Percentiles rank a stretch among this genome's conserved stretches.
phyloP scores from a whole-genome alignment of 495 filamentous ascomycete species.

The Neurospora sp. region DNA sequence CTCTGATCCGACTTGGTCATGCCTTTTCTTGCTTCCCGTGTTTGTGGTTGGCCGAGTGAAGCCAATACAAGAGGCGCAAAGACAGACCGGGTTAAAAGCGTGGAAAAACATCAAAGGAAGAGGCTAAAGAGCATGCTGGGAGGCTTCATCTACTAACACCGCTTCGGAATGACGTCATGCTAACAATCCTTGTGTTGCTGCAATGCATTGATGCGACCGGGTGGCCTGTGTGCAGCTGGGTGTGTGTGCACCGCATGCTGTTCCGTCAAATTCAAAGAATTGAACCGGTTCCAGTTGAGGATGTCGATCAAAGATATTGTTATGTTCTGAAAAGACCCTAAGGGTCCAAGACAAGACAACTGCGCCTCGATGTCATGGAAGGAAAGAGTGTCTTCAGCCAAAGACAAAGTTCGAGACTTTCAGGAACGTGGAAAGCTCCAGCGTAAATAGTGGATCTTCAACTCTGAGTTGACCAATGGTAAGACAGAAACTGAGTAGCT shows the following conservation, averaged over 20 bases:
- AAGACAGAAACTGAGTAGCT: background rate
- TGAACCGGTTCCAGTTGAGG: background rate
- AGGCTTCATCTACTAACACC: background rate
- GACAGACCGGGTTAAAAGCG: background rate
- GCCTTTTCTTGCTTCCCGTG: background rate
- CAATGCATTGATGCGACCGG: background rate
- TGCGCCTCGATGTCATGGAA: background rate
- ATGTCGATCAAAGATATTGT: background rate
- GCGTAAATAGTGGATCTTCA: background rate
- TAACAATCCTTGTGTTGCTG: background rate
- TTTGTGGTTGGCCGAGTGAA: background rate
- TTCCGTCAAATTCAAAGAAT: background rate
- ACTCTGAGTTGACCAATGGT: background rate
- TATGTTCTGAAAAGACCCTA: background rate
- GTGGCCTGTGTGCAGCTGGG: background rate
- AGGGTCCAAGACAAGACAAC: background rate
- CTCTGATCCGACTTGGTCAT: background rate
- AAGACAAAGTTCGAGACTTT: background rate
- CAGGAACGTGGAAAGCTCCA: background rate
- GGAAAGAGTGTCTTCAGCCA: background rate
- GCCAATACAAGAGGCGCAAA: background rate
- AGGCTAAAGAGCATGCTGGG: background rate
- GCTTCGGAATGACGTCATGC: background rate
- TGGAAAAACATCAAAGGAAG: background rate
- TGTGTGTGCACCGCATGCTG: background rate